A percentile compares a stretch with the other conserved stretches of the same genome.
Conservation (phyloP, 1,284 basidiomycete genomes). For the Moniliophthora roreri region DNA sequence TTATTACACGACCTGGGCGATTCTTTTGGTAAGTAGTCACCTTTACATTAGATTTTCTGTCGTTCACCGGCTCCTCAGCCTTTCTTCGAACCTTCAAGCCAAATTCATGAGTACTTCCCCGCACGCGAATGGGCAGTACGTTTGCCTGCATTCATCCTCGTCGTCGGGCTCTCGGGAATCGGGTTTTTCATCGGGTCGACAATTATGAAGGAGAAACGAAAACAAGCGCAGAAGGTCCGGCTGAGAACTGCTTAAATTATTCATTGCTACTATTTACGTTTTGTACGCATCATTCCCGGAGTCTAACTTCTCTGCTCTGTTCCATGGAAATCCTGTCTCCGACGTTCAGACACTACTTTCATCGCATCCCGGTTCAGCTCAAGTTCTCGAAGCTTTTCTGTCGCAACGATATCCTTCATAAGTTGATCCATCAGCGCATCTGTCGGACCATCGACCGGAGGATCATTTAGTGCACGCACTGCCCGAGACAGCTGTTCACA, state of each 20-base stretch:
- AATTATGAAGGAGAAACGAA: constrained; percentile 72
- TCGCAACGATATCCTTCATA: constrained; percentile 57
- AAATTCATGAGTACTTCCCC: constrained; percentile 80
- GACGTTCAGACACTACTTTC: constrained; percentile 23
- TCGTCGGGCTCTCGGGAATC: constrained; percentile 76
- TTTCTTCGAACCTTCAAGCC: constrained; percentile 75
- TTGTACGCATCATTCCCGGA: constrained; percentile 13
- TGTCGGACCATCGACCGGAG: constrained; percentile 41
- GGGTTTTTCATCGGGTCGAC: constrained; percentile 79
- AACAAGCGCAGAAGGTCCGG: constrained; percentile 57
- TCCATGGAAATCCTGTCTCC: constrained; percentile 23
- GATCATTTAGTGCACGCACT: constrained; percentile 47
- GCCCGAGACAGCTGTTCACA: constrained; percentile 48
- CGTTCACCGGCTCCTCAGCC: constrained; percentile 51
- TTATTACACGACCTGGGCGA: constrained; percentile 91
- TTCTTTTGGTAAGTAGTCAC: constrained; percentile 70
- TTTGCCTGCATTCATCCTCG: constrained; percentile 79
- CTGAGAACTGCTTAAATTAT: constrained; percentile 49
- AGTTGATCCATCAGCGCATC: constrained; percentile 50
- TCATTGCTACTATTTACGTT: background rate
- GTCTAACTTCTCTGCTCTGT: constrained; percentile 21
- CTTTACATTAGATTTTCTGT: constrained; percentile 5
- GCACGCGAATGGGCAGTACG: constrained; percentile 89
- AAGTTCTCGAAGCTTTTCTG: constrained; percentile 58
- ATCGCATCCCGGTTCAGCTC: constrained; percentile 36